Conservation (phyloP, 306 rosid genomes). For the Adenanthera pavonina region DNA sequence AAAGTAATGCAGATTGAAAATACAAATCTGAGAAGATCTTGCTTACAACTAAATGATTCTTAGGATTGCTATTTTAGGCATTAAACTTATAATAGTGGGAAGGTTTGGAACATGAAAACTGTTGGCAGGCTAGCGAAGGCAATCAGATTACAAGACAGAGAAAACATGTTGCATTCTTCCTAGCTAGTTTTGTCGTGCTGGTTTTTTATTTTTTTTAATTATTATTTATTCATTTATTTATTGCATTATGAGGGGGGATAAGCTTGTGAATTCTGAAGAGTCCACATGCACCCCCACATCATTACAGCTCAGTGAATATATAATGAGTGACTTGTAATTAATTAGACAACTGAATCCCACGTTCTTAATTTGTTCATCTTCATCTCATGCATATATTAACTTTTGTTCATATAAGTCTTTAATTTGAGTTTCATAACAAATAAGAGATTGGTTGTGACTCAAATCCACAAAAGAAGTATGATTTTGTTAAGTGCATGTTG, state of each 20-base stretch:
- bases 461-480: too few relatives aligned
- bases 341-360: conserved; percentile 49
- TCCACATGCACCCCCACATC: conserved; percentile 68
- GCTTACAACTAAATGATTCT: neutral
- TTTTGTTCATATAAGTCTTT: neutral
- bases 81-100: conserved; percentile 30
- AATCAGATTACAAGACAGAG: conserved; percentile 46
- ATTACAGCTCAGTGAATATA: conserved; percentile 51
- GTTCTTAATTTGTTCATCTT: conserved; percentile 42
- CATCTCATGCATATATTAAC: neutral
- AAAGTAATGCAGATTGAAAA: neutral
- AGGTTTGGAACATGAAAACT: conserved; percentile 46
- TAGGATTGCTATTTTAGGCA: conserved; percentile 6
- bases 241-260: conserved; percentile 8
- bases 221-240: too few relatives aligned
- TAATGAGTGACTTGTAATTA: conserved; percentile 43
- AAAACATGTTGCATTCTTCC: neutral
- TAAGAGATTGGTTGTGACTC: neutral
- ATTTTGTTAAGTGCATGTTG: too few relatives aligned
- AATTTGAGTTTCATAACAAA: too few relatives aligned
- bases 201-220: too few relatives aligned
- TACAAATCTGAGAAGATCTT: conserved; percentile 23
- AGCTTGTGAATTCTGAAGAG: conserved; percentile 42
- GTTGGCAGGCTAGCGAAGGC: conserved; percentile 49
- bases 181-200: too few relatives aligned